These are phyloP conservation scores for Thelonectria discophora DNA, from an alignment of 2,329 filamentous ascomycete species.

Conservation along the genomic window DNA sequence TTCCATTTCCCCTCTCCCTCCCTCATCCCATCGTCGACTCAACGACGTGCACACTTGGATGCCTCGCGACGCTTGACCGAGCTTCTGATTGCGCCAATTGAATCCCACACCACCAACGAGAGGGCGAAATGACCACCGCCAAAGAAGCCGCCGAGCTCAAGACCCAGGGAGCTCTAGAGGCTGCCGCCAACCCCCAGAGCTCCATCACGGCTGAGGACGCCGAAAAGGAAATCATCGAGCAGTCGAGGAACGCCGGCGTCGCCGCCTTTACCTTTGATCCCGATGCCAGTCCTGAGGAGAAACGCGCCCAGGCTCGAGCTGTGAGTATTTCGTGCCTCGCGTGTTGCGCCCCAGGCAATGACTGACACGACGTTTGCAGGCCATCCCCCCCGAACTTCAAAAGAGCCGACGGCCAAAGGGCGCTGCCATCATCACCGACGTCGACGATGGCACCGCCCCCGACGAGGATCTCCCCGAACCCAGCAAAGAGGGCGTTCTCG, in stretches of 20 bases:
- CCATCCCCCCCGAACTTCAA: conserved; percentile 51
- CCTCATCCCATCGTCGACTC: not conserved
- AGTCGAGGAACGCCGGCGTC: conserved; percentile 81
- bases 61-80: conserved; percentile 27
- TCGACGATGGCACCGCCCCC: conserved; percentile 73
- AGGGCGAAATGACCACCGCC: conserved; percentile 47
- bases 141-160: conserved; percentile 71
- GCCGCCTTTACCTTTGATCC: conserved; percentile 88
- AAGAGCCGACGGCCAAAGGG: conserved; percentile 60
- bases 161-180: conserved; percentile 81
- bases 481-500: conserved; percentile 73
- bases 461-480: conserved; percentile 82
- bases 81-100: conserved; percentile 37
- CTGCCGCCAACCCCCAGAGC: conserved; percentile 75
- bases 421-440: conserved; percentile 79
- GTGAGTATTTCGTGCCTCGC: conserved; percentile 58
- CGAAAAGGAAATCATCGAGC: conserved; percentile 76
- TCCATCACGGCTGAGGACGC: conserved; percentile 74
- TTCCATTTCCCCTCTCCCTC: not conserved
- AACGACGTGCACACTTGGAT: conserved; percentile 31
- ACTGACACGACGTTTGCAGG: conserved; percentile 39
- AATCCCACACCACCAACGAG: conserved; percentile 22
- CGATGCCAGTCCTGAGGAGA: conserved; percentile 82
- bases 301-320: conserved; percentile 79
- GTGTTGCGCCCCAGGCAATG: not conserved